phyloP scores from a whole-genome alignment of 768 basidiomycete species.

The Lepiota subincarnata region DNA sequence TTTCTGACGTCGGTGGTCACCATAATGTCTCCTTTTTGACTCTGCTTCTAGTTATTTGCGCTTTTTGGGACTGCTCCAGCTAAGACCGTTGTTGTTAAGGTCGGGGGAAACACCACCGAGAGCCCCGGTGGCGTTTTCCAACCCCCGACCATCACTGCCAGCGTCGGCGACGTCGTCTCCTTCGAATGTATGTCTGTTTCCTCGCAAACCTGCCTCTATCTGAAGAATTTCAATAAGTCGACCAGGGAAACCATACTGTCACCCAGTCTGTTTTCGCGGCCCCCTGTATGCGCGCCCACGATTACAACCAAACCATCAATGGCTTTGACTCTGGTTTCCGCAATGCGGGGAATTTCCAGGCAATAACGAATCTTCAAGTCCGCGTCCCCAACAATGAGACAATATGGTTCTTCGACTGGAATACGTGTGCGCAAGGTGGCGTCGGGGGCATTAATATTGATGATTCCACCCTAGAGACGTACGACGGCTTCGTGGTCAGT shows the following conservation, averaged over 20 bases:
- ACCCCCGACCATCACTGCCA: slow-evolving; percentile 41
- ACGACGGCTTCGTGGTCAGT: slow-evolving; percentile 43
- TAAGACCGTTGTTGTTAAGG: slow-evolving; percentile 39
- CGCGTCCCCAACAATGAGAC: slow-evolving; percentile 41
- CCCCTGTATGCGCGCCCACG: slow-evolving; percentile 52
- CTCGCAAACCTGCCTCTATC: neutral
- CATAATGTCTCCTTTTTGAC: neutral
- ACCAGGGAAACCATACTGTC: slow-evolving; percentile 48
- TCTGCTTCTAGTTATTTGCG: slow-evolving; percentile 12
- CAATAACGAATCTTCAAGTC: slow-evolving; percentile 41
- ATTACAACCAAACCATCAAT: slow-evolving; percentile 45
- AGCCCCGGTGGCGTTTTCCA: slow-evolving; percentile 43
- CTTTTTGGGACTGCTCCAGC: slow-evolving; percentile 24
- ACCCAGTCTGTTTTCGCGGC: slow-evolving; percentile 52
- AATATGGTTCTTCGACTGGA: slow-evolving; percentile 59
- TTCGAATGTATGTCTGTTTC: slow-evolving; percentile 47
- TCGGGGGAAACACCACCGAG: slow-evolving; percentile 41
- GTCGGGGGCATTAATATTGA: slow-evolving; percentile 62
- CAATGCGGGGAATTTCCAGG: slow-evolving; percentile 41
- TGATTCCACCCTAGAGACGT: slow-evolving; percentile 35
- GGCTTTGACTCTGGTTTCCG: slow-evolving; percentile 57
- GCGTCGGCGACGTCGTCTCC: slow-evolving; percentile 42
- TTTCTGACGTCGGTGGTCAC: neutral
- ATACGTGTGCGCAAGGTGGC: slow-evolving; percentile 51
- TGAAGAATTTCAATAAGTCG: slow-evolving; percentile 31